phyloP scores from a whole-genome alignment of 805 yeast species.

The Yarrowia yakushimensis region DNA sequence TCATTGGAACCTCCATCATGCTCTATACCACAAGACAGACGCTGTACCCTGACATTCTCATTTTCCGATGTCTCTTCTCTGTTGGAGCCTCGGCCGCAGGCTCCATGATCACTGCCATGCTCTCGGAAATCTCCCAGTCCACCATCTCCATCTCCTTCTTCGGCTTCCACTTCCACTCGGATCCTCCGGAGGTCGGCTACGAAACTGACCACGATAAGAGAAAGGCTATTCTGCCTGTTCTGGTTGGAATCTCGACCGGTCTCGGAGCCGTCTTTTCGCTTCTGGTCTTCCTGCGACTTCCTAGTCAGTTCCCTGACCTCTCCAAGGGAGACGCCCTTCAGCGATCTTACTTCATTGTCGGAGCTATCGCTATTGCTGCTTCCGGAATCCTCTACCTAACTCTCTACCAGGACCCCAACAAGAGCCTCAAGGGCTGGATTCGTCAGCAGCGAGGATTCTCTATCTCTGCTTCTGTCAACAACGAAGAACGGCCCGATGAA shows the following conservation, averaged over 20 bases:
- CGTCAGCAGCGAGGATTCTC: conserved; percentile 32
- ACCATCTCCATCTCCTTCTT: conserved; percentile 17
- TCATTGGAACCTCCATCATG: conserved; percentile 47
- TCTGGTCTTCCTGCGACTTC: conserved; percentile 52
- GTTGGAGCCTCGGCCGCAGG: conserved; percentile 54
- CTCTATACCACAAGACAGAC: conserved; percentile 48
- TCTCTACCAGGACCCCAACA: conserved; percentile 44
- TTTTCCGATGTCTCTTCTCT: conserved; percentile 57
- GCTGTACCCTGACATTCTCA: conserved; percentile 49
- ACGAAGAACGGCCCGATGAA: conserved; percentile 29
- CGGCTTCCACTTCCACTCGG: conserved; percentile 37
- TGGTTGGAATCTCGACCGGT: conserved; percentile 61
- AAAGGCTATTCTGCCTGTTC: conserved; percentile 57
- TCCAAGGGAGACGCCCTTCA: conserved; percentile 44
- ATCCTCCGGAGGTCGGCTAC: conserved; percentile 26
- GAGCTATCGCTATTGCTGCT: conserved; percentile 41
- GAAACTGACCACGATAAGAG: conserved; percentile 33
- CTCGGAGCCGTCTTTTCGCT: conserved; percentile 67
- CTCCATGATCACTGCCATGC: conserved; percentile 58
- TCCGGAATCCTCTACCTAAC: conserved; percentile 35
- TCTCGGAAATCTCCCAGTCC: conserved; percentile 47
- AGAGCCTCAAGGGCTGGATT: conserved; percentile 37
- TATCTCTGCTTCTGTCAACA: conserved; percentile 36
- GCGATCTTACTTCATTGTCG: conserved; percentile 50
- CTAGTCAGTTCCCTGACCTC: conserved; percentile 46